Evolutionary conservation across 2,329 filamentous ascomycete genomes (phyloP).

Genomic region (Ophiostoma angusticollis): DNA sequence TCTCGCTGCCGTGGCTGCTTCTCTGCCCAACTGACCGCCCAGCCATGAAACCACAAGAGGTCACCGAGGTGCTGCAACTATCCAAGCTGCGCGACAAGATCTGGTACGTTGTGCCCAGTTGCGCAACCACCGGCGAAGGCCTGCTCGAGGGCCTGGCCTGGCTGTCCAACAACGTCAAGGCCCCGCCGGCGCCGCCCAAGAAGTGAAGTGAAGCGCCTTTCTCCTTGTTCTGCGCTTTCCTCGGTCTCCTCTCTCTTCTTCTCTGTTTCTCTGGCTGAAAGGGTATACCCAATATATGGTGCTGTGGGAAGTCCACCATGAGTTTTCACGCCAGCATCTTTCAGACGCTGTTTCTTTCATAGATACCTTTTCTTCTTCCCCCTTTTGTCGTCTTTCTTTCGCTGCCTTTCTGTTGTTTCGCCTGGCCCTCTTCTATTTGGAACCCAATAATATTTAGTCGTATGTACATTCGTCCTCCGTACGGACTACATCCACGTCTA

Average conservation of each 20-base stretch:
- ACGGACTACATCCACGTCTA: background rate
- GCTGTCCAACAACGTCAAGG: slow-evolving; percentile 76
- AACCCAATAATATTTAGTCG: too few relatives aligned
- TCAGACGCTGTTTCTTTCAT: background rate
- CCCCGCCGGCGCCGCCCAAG: slow-evolving; percentile 40
- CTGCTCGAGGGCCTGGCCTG: slow-evolving; percentile 70
- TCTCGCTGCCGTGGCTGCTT: slow-evolving; percentile 8
- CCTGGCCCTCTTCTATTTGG: too few relatives aligned
- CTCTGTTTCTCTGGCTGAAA: too few relatives aligned
- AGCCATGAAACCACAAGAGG: slow-evolving; percentile 71
- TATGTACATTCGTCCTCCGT: too few relatives aligned
- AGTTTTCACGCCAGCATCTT: slow-evolving; percentile 1
- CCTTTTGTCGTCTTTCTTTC: background rate
- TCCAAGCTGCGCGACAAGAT: slow-evolving; percentile 69
- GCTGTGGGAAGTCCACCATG: background rate
- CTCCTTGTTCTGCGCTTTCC: background rate
- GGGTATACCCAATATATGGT: slow-evolving; percentile 3
- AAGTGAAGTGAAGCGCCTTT: slow-evolving; percentile 26
- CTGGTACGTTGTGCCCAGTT: slow-evolving; percentile 76
- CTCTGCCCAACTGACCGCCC: background rate
- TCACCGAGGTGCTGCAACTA: slow-evolving; percentile 65
- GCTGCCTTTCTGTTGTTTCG: background rate
- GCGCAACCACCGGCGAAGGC: slow-evolving; percentile 69
- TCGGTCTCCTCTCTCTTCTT: background rate
- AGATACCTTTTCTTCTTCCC: slow-evolving; percentile 5